Evolutionary conservation across 2,329 filamentous ascomycete species (phyloP).

Genomic region (Fusarium napiforme): DNA sequence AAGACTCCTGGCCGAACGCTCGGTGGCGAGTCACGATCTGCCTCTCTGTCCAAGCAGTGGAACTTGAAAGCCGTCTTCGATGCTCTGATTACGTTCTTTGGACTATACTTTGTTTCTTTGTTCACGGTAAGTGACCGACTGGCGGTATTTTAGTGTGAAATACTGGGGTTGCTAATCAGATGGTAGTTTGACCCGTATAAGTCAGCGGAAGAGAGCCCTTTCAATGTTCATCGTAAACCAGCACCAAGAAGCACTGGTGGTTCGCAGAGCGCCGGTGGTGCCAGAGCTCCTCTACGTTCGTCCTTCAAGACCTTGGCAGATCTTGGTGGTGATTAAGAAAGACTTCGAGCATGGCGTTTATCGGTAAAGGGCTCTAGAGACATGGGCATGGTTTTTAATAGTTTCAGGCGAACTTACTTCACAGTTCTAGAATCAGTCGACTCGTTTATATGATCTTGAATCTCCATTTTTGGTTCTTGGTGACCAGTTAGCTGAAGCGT

Average conservation of each 20-base stretch:
- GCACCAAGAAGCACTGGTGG: conserved; percentile 43
- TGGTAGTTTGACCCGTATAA: conserved; percentile 69
- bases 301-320: conserved; percentile 66
- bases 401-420: background rate
- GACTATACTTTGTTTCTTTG: conserved; percentile 70
- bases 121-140: conserved; percentile 61
- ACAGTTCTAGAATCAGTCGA: background rate
- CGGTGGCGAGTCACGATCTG: conserved; percentile 53
- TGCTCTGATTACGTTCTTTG: conserved; percentile 65
- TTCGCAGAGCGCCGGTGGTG: conserved; percentile 36
- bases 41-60: conserved; percentile 23
- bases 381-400: background rate
- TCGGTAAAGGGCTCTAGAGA: background rate
- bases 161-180: conserved; percentile 39
- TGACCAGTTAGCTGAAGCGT: background rate
- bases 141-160: background rate
- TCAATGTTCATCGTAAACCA: conserved; percentile 61
- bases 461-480: background rate
- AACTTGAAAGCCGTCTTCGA: conserved; percentile 60
- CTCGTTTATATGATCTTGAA: background rate
- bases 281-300: conserved; percentile 48
- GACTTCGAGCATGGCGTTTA: background rate
- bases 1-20: conserved; percentile 67
- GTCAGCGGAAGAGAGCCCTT: conserved; percentile 68
- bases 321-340: conserved; percentile 50